These are phyloP conservation scores for Protomyces arabidopsidicola DNA, from an alignment of 1,139 yeast genomes.

Conservation along the genomic window DNA sequence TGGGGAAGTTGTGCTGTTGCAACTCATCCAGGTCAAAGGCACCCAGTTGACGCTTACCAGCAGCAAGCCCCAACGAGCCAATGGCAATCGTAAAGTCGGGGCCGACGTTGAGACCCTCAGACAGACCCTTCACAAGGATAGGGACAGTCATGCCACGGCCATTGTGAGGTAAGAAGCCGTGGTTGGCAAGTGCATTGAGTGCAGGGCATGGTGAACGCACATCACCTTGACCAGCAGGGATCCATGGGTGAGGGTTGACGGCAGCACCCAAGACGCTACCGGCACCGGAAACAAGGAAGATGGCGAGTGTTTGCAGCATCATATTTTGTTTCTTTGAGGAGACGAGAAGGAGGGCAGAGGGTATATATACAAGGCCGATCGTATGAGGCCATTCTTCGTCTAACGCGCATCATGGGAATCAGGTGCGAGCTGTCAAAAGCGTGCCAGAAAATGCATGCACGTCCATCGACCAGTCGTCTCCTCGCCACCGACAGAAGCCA, in stretches of 20 bases:
- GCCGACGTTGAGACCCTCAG: conserved; percentile 17
- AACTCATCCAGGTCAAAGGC: conserved; percentile 16
- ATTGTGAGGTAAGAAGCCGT: conserved; percentile 15
- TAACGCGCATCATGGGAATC: too few relatives aligned
- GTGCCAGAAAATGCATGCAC: too few relatives aligned
- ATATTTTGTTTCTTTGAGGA: neutral
- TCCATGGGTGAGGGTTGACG: conserved; percentile 22
- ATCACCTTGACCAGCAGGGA: conserved; percentile 13
- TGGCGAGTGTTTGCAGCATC: neutral
- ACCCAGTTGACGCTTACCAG: conserved; percentile 5
- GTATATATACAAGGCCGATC: too few relatives aligned
- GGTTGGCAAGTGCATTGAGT: conserved; percentile 17
- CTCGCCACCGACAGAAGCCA: too few relatives aligned
- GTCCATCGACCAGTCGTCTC: too few relatives aligned
- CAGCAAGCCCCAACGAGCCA: conserved; percentile 3
- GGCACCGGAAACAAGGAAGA: neutral
- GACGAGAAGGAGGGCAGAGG: too few relatives aligned
- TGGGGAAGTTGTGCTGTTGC: conserved; percentile 13
- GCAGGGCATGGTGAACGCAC: conserved; percentile 24
- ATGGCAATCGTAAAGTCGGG: conserved; percentile 18
- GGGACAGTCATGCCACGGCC: conserved; percentile 10
- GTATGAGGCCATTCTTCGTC: too few relatives aligned
- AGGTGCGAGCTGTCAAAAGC: too few relatives aligned
- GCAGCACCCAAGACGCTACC: conserved; percentile 9
- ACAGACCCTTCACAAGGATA: conserved; percentile 1